Percentiles rank a stretch among this genome's conserved stretches.
phyloP scores from a whole-genome alignment of 306 rosid genomes.

The Calophaca sinica region DNA sequence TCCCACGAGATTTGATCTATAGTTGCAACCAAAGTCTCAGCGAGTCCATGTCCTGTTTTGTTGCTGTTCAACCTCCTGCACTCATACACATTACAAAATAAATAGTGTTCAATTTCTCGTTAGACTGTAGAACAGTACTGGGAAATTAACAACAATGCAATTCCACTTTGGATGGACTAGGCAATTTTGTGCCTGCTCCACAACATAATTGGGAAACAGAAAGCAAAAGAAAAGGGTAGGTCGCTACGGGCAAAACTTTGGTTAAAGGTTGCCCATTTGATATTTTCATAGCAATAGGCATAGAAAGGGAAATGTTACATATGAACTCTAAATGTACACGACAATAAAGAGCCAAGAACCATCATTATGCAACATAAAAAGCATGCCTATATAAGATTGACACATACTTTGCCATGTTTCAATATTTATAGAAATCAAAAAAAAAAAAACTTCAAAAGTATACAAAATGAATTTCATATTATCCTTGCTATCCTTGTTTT shows the following conservation, averaged over 20 bases:
- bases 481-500: too few species aligned
- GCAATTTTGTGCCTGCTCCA: constrained; percentile 16
- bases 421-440: constrained; percentile 5
- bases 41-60: constrained; percentile 56
- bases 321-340: constrained; percentile 1
- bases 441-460: background rate
- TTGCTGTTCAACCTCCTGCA: constrained; percentile 63
- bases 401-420: constrained; percentile 14
- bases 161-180: constrained; percentile 29
- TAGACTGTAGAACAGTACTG: background rate
- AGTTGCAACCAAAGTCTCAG: constrained; percentile 62
- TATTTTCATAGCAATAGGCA: background rate
- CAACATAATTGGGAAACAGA: constrained; percentile 38
- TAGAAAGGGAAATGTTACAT: background rate
- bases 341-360: background rate
- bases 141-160: background rate
- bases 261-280: constrained; percentile 40
- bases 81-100: background rate
- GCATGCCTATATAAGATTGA: background rate
- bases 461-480: background rate
- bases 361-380: background rate
- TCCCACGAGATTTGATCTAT: constrained; percentile 74
- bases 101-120: background rate
- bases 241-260: constrained; percentile 25
- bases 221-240: constrained; percentile 13